Evolutionary conservation across 192 early-diverging fungal species (phyloP).

Genomic region (Spizellomyces sp.): DNA sequence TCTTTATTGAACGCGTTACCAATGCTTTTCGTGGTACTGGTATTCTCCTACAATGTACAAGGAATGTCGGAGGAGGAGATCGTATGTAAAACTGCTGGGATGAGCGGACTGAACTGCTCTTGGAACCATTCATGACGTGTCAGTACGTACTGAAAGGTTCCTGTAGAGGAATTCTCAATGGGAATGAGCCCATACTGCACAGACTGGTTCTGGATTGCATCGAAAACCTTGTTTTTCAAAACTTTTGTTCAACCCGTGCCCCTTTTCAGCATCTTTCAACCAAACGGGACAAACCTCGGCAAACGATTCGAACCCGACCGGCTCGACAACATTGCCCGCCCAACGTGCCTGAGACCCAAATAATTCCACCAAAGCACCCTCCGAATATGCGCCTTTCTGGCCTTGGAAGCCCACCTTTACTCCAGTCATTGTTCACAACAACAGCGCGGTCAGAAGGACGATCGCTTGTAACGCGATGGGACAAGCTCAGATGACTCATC

Average conservation of each 20-base stretch:
- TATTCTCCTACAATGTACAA: conserved; percentile 40
- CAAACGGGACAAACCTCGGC: conserved; percentile 5
- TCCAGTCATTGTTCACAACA: background rate
- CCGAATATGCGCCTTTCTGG: conserved; percentile 35
- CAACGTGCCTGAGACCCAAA: conserved; percentile 25
- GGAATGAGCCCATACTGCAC: conserved; percentile 33
- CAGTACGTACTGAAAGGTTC: conserved; percentile 35
- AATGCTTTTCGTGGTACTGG: conserved; percentile 33
- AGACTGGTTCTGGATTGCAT: conserved; percentile 24
- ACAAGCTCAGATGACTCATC: no score
- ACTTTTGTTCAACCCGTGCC: background rate
- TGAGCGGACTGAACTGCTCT: no score
- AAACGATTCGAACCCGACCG: conserved; percentile 23
- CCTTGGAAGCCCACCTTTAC: conserved; percentile 21
- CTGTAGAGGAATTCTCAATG: conserved; percentile 37
- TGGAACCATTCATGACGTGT: background rate
- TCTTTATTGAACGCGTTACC: background rate
- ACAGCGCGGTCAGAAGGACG: background rate
- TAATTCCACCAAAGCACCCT: conserved; percentile 28
- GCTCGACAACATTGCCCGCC: background rate
- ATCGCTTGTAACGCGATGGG: background rate
- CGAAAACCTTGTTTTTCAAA: conserved; percentile 17
- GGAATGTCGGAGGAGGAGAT: conserved; percentile 28
- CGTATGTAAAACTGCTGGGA: conserved; percentile 17
- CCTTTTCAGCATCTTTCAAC: background rate